phyloP scores from a whole-genome alignment of 2,329 filamentous ascomycete species.

The Microsporum audouinii region DNA sequence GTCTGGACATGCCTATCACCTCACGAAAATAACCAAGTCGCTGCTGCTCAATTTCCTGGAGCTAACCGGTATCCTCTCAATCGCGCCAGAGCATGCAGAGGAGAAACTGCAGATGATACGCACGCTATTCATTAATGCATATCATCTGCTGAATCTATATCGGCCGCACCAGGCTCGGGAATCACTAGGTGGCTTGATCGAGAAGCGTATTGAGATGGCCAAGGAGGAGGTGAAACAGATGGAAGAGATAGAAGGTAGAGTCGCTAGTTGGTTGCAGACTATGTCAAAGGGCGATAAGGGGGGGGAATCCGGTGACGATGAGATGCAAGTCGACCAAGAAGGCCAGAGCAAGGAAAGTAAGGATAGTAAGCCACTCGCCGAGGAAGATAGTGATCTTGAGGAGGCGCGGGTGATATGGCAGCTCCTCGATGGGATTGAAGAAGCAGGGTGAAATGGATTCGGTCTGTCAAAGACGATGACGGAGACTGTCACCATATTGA shows the following conservation, averaged over 20 bases:
- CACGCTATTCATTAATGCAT: constrained; percentile 78
- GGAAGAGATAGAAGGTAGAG: constrained; percentile 57
- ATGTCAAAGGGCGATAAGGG: neutral
- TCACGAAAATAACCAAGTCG: constrained; percentile 71
- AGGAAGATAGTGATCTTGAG: neutral
- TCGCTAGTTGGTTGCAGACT: neutral
- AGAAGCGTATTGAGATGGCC: constrained; percentile 64
- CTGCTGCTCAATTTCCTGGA: constrained; percentile 82
- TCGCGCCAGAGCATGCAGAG: constrained; percentile 55
- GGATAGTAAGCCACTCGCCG: neutral
- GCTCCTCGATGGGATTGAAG: constrained; percentile 27
- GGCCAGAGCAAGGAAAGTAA: neutral
- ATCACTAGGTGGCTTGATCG: constrained; percentile 76
- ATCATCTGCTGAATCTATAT: constrained; percentile 89
- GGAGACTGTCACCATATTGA: neutral
- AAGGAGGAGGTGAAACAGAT: constrained; percentile 69
- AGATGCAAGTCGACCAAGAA: neutral
- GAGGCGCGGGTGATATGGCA: constrained; percentile 28
- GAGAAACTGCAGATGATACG: constrained; percentile 68
- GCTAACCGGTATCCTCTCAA: constrained; percentile 58
- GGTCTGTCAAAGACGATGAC: no score
- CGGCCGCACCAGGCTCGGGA: constrained; percentile 85
- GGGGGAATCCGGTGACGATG: neutral
- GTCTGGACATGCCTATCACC: constrained; percentile 46
- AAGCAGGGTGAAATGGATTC: constrained; percentile 1